A percentile compares a stretch with the other conserved stretches of the same genome.
phyloP scores from a whole-genome alignment of 805 yeast genomes.

The Saturnispora halmiae region DNA sequence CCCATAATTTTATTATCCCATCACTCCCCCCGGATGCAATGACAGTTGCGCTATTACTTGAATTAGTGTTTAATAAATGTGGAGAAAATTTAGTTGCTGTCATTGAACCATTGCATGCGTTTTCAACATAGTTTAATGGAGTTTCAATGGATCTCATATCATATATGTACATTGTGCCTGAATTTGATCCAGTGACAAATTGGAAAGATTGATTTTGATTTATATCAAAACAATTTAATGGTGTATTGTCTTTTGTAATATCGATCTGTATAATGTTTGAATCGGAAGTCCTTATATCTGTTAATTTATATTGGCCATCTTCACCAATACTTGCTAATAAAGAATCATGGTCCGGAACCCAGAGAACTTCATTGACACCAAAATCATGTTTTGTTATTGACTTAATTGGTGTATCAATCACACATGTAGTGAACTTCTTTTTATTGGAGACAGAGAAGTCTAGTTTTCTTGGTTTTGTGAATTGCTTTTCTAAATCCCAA shows the following conservation, averaged over 20 bases:
- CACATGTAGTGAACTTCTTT: constrained; percentile 10
- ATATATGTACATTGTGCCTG: constrained; percentile 50
- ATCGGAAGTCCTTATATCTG: constrained; percentile 40
- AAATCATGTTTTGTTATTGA: constrained; percentile 28
- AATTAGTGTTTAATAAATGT: constrained; percentile 32
- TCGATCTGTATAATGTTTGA: constrained; percentile 15
- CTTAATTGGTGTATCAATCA: constrained; percentile 13
- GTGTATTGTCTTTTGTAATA: not conserved
- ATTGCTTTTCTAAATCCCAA: constrained; percentile 48
- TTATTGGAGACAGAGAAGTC: constrained; percentile 9
- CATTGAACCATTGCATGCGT: constrained; percentile 44
- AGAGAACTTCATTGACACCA: constrained; percentile 66
- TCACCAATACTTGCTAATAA: constrained; percentile 65
- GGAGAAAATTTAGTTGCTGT: constrained; percentile 73
- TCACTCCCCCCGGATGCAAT: constrained; percentile 64
- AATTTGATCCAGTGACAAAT: constrained; percentile 58
- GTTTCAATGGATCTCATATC: constrained; percentile 46
- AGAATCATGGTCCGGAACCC: constrained; percentile 55
- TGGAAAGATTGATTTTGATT: constrained; percentile 48
- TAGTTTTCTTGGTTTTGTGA: constrained; percentile 14
- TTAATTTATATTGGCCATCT: constrained; percentile 38
- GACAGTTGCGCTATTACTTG: not conserved
- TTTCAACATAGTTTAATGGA: constrained; percentile 24
- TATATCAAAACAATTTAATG: constrained; percentile 48
- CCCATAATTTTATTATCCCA: constrained; percentile 54